Conservation (phyloP, 306 rosid species). For the Cucumis melo region DNA sequence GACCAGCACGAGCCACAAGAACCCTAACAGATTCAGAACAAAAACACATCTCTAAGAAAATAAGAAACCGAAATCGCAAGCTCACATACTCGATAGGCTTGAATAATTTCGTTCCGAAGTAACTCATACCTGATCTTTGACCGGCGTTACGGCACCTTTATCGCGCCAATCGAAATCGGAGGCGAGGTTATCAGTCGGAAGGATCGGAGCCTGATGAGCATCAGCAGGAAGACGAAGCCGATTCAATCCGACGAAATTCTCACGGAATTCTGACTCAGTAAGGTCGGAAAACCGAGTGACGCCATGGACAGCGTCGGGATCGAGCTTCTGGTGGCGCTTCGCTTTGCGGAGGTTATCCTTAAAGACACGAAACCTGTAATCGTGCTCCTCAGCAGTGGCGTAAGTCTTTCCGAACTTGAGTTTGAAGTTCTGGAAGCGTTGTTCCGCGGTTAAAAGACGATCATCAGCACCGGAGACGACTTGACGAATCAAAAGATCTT, state of each 20-base stretch:
- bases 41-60: background rate
- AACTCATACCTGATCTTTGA: constrained; percentile 57
- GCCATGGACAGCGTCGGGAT: constrained; percentile 79
- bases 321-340: constrained; percentile 58
- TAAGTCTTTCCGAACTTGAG: constrained; percentile 44
- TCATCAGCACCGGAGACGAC: constrained; percentile 47
- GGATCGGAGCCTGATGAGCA: constrained; percentile 66
- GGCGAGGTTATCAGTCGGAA: constrained; percentile 68
- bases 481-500: constrained; percentile 48
- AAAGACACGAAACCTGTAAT: constrained; percentile 60
- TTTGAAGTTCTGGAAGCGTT: constrained; percentile 66
- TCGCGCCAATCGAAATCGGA: constrained; percentile 90
- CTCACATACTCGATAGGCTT: background rate
- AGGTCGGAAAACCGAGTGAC: constrained; percentile 83
- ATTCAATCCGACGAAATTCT: constrained; percentile 59
- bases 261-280: constrained; percentile 56
- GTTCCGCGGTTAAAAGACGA: constrained; percentile 44
- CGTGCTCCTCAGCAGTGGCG: constrained; percentile 56
- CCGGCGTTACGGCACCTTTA: constrained; percentile 63
- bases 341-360: constrained; percentile 61
- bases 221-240: constrained; percentile 51
- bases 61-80: background rate
- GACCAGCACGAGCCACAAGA: constrained; percentile 96
- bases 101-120: background rate
- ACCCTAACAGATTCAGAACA: constrained; percentile 32